A percentile compares a stretch with the other conserved stretches of the same genome.
Conservation (phyloP, 495 filamentous ascomycete species). For the Hypoxylon cercidicola region DNA sequence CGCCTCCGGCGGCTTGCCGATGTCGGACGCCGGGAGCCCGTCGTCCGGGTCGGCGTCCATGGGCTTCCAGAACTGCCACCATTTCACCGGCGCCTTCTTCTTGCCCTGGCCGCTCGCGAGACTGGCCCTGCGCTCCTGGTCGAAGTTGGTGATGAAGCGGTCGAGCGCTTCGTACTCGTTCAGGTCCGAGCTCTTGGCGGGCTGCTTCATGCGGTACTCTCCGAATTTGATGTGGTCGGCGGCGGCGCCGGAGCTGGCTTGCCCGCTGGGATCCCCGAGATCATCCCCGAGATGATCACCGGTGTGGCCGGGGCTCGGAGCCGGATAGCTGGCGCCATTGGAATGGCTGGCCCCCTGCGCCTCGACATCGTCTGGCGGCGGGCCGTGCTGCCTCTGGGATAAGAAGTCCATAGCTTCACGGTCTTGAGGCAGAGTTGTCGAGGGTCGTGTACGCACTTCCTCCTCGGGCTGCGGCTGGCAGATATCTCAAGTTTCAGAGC, state of each 20-base stretch:
- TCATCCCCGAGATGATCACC: no score
- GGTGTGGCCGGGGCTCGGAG: background rate
- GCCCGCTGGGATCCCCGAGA: background rate
- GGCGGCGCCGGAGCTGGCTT: background rate
- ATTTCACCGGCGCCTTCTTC: slow-evolving; percentile 60
- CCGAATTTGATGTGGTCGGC: slow-evolving; percentile 43
- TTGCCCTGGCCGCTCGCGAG: slow-evolving; percentile 61
- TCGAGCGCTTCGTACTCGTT: slow-evolving; percentile 62
- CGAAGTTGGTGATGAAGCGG: slow-evolving; percentile 72
- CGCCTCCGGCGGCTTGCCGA: slow-evolving; percentile 71
- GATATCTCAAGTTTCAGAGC: slow-evolving; percentile 20
- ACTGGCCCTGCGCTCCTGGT: slow-evolving; percentile 67
- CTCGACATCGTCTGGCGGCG: slow-evolving; percentile 32
- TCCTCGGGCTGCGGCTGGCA: slow-evolving; percentile 3
- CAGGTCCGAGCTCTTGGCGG: slow-evolving; percentile 40
- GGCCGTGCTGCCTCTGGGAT: slow-evolving; percentile 24
- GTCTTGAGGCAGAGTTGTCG: background rate
- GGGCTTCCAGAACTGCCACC: slow-evolving; percentile 68
- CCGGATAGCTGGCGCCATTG: slow-evolving; percentile 27
- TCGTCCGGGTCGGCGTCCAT: slow-evolving; percentile 47
- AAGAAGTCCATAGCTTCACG: slow-evolving; percentile 30
- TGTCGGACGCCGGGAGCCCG: slow-evolving; percentile 30
- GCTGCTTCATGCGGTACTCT: slow-evolving; percentile 29
- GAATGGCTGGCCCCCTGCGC: slow-evolving; percentile 36
- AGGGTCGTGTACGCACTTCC: background rate